Base-by-base conservation (phyloP, 345 rosid species). In the Ricinus communis region DNA sequence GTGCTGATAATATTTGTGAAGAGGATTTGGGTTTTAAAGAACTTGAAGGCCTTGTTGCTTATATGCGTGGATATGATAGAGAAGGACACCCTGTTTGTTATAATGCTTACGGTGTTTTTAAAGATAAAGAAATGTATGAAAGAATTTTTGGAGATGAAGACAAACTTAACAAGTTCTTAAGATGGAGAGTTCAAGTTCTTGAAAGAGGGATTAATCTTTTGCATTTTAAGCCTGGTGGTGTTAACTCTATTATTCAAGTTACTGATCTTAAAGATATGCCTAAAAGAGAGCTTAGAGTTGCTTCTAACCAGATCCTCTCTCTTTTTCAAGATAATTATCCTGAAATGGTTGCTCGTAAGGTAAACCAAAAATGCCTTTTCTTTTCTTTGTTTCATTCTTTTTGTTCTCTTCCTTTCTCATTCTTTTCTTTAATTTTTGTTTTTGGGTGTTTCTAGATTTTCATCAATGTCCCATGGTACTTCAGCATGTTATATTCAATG, bases 291-390 rank as follows among this genome's bases (percentile, higher is more conserved):
- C 98, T 95, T 19, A 81, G 99, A 66, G 91, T 85, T 47, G 98
- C 93, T 56, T 95, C 97, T 30, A 88, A 89, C 41, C 96, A 93
- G 73, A 93, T 96, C 73, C 87, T 96, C 24, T 90, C 98, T 58
- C 83, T 96, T 24, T 96, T 96, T 41, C 99, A 96, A 71, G 97
- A 96, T 71, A 96, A 96, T 82, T 96, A 96, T 78, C 99, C 99
- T 25, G 99, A 96, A 73, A 88, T 93, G 99, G 99, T 96, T 25
- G 99, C 98, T 71, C 90, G 96, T 22, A 96, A 96, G 99, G 99
- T 95, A 66, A 12, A 33, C 11, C 14, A 43, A 43, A 43, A 47
- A n/a, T 38, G 31, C 4, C 5, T 8, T 30, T 30, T 22, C 19
- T 31, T 7, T 38, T 15, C 13, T 31, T 21, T 58, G 13, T 50